Evolutionary conservation across 768 basidiomycete genomes (phyloP).

Genomic region (Leccinum rimulosum): DNA sequence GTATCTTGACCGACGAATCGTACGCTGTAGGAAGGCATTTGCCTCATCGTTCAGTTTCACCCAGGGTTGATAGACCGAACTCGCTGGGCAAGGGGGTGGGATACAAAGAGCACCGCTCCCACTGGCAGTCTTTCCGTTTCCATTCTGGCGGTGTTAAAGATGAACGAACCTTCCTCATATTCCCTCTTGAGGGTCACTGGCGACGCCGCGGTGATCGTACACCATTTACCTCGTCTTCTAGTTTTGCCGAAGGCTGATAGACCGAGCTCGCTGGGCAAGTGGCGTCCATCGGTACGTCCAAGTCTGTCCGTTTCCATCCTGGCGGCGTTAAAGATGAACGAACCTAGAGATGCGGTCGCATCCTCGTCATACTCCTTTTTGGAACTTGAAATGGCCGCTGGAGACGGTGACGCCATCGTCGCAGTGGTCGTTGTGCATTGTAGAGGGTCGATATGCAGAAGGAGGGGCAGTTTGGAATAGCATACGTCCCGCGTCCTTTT

Average conservation of each 20-base stretch:
- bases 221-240: constrained; percentile 4
- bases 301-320: no score
- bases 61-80: neutral
- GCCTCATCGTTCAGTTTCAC: constrained; percentile 5
- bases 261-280: neutral
- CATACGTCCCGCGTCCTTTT: neutral
- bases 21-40: neutral
- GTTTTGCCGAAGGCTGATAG: neutral
- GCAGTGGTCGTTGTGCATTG: no score
- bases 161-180: no score
- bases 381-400: no score
- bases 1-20: no score
- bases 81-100: neutral
- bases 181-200: neutral
- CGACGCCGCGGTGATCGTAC: no score
- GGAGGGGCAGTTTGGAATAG: neutral
- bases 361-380: no score
- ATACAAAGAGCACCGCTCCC: neutral
- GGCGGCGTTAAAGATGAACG: no score
- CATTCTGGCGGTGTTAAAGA: neutral
- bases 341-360: no score
- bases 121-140: neutral
- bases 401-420: no score
- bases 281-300: neutral
- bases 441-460: constrained; percentile 11